A percentile compares a stretch with the other conserved stretches of the same genome.
phyloP scores from a whole-genome alignment of 495 filamentous ascomycete species.

The Neurospora sp. region DNA sequence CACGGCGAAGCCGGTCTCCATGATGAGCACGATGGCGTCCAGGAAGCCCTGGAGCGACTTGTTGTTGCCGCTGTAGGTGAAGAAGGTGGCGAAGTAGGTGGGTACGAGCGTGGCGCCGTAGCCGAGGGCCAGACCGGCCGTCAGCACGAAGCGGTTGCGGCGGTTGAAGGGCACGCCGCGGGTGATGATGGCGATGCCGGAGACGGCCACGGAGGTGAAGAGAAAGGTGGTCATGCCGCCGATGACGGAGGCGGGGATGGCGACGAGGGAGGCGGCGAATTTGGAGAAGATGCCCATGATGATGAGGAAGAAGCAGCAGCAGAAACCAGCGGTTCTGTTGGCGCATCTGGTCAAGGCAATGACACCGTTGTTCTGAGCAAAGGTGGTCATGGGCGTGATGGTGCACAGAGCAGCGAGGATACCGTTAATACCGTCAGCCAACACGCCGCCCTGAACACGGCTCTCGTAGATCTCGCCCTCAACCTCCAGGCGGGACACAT shows the following conservation, averaged over 20 bases:
- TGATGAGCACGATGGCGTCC: constrained; percentile 69
- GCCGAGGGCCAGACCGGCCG: constrained; percentile 64
- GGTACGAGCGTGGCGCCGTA: constrained; percentile 77
- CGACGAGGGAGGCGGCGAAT: constrained; percentile 77
- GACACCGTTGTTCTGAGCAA: constrained; percentile 83
- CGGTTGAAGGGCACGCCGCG: constrained; percentile 65
- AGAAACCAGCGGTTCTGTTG: constrained; percentile 77
- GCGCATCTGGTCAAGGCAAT: constrained; percentile 84
- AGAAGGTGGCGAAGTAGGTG: constrained; percentile 64
- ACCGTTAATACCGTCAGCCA: constrained; percentile 78
- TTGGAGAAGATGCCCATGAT: constrained; percentile 88
- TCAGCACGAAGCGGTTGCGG: constrained; percentile 81
- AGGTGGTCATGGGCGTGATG: constrained; percentile 71
- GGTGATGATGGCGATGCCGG: constrained; percentile 74
- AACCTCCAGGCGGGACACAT: constrained; percentile 77
- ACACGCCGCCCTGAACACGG: constrained; percentile 79
- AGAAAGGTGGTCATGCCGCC: constrained; percentile 94
- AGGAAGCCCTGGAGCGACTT: constrained; percentile 64
- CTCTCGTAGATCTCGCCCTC: constrained; percentile 74
- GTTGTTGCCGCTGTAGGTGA: constrained; percentile 61
- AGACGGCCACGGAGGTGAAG: constrained; percentile 74
- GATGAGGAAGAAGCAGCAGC: constrained; percentile 65
- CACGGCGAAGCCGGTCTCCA: constrained; percentile 71
- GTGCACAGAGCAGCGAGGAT: constrained; percentile 73
- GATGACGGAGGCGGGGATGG: constrained; percentile 71